Percentiles rank a stretch among this genome's conserved stretches.
phyloP scores from a whole-genome alignment of 768 basidiomycete genomes.

The Bullera alba region DNA sequence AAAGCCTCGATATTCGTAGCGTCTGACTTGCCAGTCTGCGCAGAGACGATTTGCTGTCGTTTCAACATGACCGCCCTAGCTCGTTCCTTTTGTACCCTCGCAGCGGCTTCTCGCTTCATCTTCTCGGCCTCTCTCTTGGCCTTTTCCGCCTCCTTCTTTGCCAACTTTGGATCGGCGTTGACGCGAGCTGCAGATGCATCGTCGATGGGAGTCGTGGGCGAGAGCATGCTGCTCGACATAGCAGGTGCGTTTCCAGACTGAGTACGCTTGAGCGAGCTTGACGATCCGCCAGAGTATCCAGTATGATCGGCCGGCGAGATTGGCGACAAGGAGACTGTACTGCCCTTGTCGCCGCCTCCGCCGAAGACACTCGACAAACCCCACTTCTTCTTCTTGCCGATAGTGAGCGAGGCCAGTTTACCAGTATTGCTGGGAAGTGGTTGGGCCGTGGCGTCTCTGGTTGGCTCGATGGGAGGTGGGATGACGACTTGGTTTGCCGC shows the following conservation, averaged over 20 bases:
- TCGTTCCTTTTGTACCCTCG: conserved; percentile 72
- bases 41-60: conserved; percentile 57
- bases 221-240: too few relatives aligned
- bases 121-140: conserved; percentile 67
- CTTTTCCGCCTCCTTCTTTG: conserved; percentile 48
- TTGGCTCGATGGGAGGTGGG: conserved; percentile 22
- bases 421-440: conserved; percentile 4
- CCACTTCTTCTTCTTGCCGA: conserved; percentile 47
- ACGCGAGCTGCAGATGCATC: conserved; percentile 4
- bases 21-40: conserved; percentile 1
- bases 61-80: conserved; percentile 89
- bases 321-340: conserved; percentile 14
- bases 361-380: conserved; percentile 47
- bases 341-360: conserved; percentile 32
- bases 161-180: conserved; percentile 46
- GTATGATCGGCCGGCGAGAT: conserved; percentile 32
- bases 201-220: too few relatives aligned
- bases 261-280: conserved; percentile 40
- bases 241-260: conserved; percentile 35
- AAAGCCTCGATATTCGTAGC: not conserved
- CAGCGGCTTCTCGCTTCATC: conserved; percentile 67
- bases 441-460: not conserved
- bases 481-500: not conserved
- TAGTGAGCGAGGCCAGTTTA: conserved; percentile 11
- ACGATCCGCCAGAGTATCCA: conserved; percentile 17